phyloP scores from a whole-genome alignment of 257 asterid genomes.

The Thymus quinquecostatus region DNA sequence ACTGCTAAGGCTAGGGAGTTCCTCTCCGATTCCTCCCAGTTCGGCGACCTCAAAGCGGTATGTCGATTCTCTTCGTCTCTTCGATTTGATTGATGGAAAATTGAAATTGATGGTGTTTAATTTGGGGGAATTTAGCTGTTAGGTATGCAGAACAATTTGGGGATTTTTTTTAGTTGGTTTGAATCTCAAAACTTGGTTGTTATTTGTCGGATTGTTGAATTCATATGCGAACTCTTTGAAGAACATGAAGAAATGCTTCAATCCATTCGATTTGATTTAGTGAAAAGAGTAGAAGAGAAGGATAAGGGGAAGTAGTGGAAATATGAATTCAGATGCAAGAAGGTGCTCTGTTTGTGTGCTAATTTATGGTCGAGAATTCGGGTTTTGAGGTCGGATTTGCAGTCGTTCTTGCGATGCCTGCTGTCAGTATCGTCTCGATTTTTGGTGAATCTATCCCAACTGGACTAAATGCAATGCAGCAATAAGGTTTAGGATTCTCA shows the following conservation, averaged over 20 bases:
- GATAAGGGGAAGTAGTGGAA: neutral
- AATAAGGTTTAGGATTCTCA: neutral
- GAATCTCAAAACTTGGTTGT: neutral
- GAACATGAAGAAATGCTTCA: neutral
- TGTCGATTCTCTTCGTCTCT: neutral
- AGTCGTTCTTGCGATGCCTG: neutral
- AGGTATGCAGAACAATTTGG: neutral
- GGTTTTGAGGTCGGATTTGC: neutral
- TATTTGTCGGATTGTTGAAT: neutral
- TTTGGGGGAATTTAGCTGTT: no score
- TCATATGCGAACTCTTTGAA: neutral
- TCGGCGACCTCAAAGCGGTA: constrained; percentile 77
- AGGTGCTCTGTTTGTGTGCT: neutral
- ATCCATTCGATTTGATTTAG: neutral
- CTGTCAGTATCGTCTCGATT: neutral
- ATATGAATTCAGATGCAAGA: neutral
- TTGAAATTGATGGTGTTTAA: neutral
- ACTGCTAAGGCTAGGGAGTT: constrained; percentile 69
- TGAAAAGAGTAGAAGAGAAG: neutral
- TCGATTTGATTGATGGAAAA: neutral
- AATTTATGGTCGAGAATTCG: neutral
- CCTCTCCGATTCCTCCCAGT: constrained; percentile 44
- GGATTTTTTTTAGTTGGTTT: neutral
- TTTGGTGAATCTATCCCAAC: neutral
- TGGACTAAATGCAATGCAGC: neutral